phyloP scores from a whole-genome alignment of 768 basidiomycete genomes.

The Russula sp. region DNA sequence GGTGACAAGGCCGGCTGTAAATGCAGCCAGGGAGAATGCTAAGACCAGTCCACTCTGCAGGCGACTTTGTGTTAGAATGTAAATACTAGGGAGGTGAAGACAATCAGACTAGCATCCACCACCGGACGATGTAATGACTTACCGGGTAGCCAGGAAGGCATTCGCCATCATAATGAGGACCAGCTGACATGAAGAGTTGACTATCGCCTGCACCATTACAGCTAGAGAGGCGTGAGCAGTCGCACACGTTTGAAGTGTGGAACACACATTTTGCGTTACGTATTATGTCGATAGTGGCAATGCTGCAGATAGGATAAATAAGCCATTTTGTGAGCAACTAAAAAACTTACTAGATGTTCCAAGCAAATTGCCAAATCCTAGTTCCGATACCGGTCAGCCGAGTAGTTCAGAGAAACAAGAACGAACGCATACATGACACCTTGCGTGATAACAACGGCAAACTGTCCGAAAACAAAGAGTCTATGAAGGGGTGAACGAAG shows the following conservation, averaged over 20 bases:
- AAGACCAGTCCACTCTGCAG: slow-evolving; percentile 1
- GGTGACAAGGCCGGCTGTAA: neutral
- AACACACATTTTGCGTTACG: neutral
- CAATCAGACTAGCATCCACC: neutral
- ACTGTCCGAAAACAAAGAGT: neutral
- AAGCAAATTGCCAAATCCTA: neutral
- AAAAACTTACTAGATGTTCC: neutral
- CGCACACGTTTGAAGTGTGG: neutral
- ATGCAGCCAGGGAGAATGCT: neutral
- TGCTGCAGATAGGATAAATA: neutral
- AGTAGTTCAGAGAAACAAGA: neutral
- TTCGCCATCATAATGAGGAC: slow-evolving; percentile 1
- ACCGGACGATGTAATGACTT: neutral
- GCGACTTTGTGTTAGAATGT: neutral
- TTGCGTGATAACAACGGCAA: neutral
- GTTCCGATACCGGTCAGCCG: neutral
- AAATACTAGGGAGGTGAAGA: neutral
- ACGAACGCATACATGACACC: neutral
- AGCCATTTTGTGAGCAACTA: neutral
- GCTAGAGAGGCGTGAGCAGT: neutral
- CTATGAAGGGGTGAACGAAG: neutral
- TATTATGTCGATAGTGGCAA: too few relatives aligned
- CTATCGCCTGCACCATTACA: neutral
- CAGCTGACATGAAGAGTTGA: neutral
- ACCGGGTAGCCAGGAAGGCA: neutral